A percentile compares a stretch with the other conserved stretches of the same genome.
Conservation (phyloP, 2,329 filamentous ascomycete species). For the Lasiodiplodia theobromae region DNA sequence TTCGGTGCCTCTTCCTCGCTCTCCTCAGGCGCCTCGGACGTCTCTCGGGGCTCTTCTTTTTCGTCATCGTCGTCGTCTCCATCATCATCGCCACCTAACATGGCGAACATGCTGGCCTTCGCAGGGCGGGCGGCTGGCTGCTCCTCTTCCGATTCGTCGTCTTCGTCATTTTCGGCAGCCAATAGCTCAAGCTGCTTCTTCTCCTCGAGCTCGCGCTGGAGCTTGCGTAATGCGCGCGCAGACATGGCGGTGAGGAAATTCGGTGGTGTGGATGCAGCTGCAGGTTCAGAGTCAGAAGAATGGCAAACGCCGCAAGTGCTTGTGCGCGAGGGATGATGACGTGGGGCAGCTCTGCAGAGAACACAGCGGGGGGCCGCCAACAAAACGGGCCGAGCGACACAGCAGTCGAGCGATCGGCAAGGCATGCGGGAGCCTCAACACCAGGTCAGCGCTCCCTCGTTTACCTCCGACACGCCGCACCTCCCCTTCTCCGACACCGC, state of each 20-base stretch:
- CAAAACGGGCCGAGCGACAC: conserved; percentile 20
- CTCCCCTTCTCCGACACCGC: conserved; percentile 1
- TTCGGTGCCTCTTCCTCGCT: conserved; percentile 36
- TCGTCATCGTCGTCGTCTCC: conserved; percentile 47
- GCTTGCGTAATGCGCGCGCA: conserved; percentile 69
- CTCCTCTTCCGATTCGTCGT: conserved; percentile 50
- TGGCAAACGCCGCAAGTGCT: conserved; percentile 4
- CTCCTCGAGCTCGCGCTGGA: conserved; percentile 68
- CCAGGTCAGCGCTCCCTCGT: conserved; percentile 17
- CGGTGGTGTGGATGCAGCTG: not conserved
- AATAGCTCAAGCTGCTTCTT: conserved; percentile 55
- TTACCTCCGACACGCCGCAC: conserved; percentile 15
- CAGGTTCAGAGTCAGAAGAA: not conserved
- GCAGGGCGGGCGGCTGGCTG: conserved; percentile 36
- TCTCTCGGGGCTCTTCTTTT: conserved; percentile 37
- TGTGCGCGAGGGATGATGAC: conserved; percentile 22
- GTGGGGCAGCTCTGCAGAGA: conserved; percentile 15
- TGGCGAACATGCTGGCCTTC: conserved; percentile 55
- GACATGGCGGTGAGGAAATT: conserved; percentile 58
- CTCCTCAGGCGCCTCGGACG: conserved; percentile 29
- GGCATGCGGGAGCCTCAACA: conserved; percentile 26
- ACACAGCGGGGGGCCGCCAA: not conserved
- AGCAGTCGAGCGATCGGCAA: conserved; percentile 16
- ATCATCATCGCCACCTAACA: conserved; percentile 52
- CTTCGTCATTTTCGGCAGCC: conserved; percentile 46